Base-by-base conservation (phyloP, 148 eudicot species). In the Amaranthus cruentus region DNA sequence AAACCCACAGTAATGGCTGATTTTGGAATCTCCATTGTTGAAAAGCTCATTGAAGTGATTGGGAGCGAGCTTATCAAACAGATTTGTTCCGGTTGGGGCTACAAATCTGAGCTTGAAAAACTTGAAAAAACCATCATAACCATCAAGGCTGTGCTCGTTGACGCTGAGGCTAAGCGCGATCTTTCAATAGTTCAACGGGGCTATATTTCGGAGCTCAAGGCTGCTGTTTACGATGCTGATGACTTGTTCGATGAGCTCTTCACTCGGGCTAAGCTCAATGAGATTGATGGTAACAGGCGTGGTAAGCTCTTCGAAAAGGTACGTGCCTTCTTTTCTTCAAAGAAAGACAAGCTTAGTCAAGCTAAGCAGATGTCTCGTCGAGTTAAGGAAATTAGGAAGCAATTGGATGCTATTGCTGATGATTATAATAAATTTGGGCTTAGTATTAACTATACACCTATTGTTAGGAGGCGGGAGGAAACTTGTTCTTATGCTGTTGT, bases 171-270 rank as follows among this genome's bases (percentile, higher is more conserved):
- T 15, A 50, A 43, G 58, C 51, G 50, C 5, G 61, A 48, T 2
- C 44, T 57, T 15, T 47, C 56, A 9, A 1, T 14, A 38, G 62
- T 4, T 6, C 71, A 68, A 12, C 56, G 7, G 5, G 62, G 38
- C 38, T 28, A 28, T 28, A 28, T 28, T 0, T 28, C 38, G 0
- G 2, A 28, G 0, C 38, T 28, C 0, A 28, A 28, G 38, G 38
- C 38, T 28, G 38, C 38, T 28, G 38, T 28, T 28, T 28, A 28
- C 38, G 78, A 79, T 42, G 70, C 74, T 13, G 78, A 74, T 6
- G 78, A 79, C 65, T 12, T 79, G 51, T 58, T 75, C 12, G 82
- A 79, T 50, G 71, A 56, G 57, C 54, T 74, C 10, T 10, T 46
- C 12, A 79, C 78, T 13, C 43, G 28, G 9, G 65, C 57, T 11